Evolutionary conservation across 225 moss, liverwort and hornwort genomes (phyloP).

Genomic region (Asterella californica): DNA sequence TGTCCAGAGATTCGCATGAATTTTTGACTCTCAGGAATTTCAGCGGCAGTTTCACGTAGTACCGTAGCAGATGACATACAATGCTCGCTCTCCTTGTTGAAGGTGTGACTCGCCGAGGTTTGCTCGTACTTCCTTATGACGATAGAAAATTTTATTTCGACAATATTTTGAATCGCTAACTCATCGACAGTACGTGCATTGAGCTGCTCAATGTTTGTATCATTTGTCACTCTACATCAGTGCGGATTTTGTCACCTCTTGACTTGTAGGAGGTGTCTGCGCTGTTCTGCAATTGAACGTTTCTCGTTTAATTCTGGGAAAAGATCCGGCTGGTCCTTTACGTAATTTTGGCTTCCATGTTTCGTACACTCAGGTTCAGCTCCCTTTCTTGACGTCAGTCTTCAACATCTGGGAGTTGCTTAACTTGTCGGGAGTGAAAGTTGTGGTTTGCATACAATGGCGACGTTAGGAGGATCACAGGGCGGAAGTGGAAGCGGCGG

Average conservation of each 20-base stretch:
- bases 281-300: background rate
- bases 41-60: background rate
- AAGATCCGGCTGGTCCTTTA: background rate
- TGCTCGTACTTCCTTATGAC: too few relatives aligned
- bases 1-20: background rate
- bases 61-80: background rate
- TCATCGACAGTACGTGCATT: background rate
- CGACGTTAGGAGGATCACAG: constrained; percentile 33
- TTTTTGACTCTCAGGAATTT: background rate
- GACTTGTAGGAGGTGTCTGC: background rate
- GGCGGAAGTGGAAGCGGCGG: constrained; percentile 36
- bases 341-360: too few relatives aligned
- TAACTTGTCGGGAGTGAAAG: background rate
- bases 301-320: background rate
- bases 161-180: background rate
- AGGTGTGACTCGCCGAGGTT: background rate
- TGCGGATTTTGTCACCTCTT: background rate
- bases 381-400: background rate
- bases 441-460: constrained; percentile 23
- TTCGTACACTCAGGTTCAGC: background rate
- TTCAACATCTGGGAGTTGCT: constrained; percentile 6
- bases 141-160: background rate
- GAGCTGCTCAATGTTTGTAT: background rate
- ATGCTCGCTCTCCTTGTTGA: constrained; percentile 3
- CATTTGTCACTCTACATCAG: background rate